phyloP scores from a whole-genome alignment of 768 basidiomycete species.

The Russula compacta region DNA sequence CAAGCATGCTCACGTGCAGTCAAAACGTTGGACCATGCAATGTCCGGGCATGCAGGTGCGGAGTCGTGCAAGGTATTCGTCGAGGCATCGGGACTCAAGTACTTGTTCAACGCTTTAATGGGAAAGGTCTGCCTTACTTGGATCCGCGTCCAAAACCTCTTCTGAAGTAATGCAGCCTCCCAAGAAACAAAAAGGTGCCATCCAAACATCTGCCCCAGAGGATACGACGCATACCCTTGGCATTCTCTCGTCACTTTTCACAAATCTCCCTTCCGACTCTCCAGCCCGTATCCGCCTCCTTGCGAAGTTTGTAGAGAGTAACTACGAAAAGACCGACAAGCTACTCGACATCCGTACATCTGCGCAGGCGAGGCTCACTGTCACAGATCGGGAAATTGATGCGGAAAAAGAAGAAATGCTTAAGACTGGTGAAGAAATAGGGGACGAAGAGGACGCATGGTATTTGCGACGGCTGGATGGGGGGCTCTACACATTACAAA shows the following conservation, averaged over 20 bases:
- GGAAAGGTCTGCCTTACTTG: constrained; percentile 59
- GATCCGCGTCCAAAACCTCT: constrained; percentile 15
- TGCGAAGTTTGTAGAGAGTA: constrained; percentile 86
- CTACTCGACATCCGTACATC: constrained; percentile 79
- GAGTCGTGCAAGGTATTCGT: constrained; percentile 77
- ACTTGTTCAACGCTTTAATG: constrained; percentile 87
- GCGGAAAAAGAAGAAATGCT: constrained; percentile 56
- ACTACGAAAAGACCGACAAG: constrained; percentile 93
- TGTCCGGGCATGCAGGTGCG: constrained; percentile 67
- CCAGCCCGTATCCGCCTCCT: constrained; percentile 70
- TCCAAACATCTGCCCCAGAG: constrained; percentile 51
- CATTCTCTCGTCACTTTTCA: constrained; percentile 79
- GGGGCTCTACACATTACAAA: constrained; percentile 84
- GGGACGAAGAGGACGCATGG: constrained; percentile 58
- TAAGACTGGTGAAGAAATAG: constrained; percentile 47
- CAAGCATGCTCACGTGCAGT: constrained; percentile 76
- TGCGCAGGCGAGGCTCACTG: constrained; percentile 49
- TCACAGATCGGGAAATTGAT: constrained; percentile 58
- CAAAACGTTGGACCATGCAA: constrained; percentile 85
- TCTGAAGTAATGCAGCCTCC: constrained; percentile 22
- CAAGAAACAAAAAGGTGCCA: constrained; percentile 55
- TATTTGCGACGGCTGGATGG: constrained; percentile 84
- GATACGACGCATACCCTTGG: constrained; percentile 84
- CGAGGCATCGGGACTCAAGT: constrained; percentile 80
- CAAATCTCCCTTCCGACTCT: constrained; percentile 81